A percentile compares a stretch with the other conserved stretches of the same genome.
phyloP scores from a whole-genome alignment of 805 yeast genomes.

The Barnettozyma californica region DNA sequence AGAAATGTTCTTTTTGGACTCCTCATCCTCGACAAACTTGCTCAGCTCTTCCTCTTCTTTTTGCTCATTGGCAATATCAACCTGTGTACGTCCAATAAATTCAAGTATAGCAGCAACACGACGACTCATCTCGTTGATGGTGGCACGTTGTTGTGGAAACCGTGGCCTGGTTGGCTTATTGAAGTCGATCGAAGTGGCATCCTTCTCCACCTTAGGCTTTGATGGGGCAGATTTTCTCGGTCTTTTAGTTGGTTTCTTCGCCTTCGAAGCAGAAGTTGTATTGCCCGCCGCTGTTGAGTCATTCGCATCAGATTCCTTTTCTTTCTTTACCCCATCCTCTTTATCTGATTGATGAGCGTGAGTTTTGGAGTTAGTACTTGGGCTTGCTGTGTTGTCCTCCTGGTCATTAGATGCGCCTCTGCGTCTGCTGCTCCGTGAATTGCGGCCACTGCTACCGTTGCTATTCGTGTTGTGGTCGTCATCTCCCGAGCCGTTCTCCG shows the following conservation, averaged over 20 bases:
- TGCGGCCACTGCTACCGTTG: constrained; percentile 1
- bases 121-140: constrained; percentile 78
- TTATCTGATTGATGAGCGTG: not conserved
- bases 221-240: constrained; percentile 11
- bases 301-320: constrained; percentile 17
- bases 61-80: constrained; percentile 74
- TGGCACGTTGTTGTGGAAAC: constrained; percentile 68
- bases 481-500: not conserved
- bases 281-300: constrained; percentile 9
- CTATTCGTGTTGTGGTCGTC: constrained; percentile 7
- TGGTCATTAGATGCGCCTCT: constrained; percentile 5
- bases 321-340: not conserved
- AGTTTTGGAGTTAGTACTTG: constrained; percentile 3
- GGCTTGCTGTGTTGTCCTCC: constrained; percentile 3
- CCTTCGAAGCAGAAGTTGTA: constrained; percentile 2
- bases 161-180: constrained; percentile 80
- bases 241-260: constrained; percentile 9
- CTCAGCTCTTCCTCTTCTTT: constrained; percentile 47
- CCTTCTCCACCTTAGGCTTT: constrained; percentile 7
- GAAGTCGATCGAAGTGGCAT: constrained; percentile 38
- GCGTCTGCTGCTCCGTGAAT: constrained; percentile 10
- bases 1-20: constrained; percentile 34
- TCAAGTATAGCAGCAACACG: constrained; percentile 88
- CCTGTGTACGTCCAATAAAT: constrained; percentile 81
- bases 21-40: constrained; percentile 39